A percentile compares a stretch with the other conserved stretches of the same genome.
Conservation (phyloP, 1,139 yeast genomes). For the Geotrichum citri-aurantii region DNA sequence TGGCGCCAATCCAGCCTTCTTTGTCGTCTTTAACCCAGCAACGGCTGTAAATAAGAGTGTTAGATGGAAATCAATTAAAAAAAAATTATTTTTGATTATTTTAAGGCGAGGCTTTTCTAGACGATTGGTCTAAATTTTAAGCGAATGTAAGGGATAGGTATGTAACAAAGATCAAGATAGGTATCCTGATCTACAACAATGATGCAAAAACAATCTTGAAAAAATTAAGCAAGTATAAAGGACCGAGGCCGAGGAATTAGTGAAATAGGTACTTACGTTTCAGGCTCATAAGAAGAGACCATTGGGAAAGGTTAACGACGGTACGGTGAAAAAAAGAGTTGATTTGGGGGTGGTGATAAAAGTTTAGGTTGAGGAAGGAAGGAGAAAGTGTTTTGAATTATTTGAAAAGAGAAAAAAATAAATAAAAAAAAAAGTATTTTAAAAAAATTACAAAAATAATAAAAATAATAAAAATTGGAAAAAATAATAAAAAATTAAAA, state of each 20-base stretch:
- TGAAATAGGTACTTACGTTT: slow-evolving; percentile 13
- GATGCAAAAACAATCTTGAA: too few species aligned
- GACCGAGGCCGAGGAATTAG: background rate
- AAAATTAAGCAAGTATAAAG: background rate
- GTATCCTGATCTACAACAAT: background rate
- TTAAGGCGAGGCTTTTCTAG: background rate
- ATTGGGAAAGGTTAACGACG: slow-evolving; percentile 5
- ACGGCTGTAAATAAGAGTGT: slow-evolving; percentile 41
- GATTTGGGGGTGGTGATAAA: background rate
- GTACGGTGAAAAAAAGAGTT: background rate
- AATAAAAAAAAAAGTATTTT: too few species aligned
- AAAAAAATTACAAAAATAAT: too few species aligned
- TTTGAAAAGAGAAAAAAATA: background rate
- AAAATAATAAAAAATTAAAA: too few species aligned
- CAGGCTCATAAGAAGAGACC: slow-evolving; percentile 18
- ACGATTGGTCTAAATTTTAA: background rate
- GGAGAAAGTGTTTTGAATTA: background rate
- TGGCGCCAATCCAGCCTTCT: slow-evolving; percentile 90
- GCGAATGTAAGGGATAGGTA: background rate
- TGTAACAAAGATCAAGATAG: background rate
- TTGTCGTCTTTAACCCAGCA: slow-evolving; percentile 93
- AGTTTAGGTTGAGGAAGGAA: background rate
- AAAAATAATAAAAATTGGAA: too few species aligned
- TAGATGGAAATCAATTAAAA: background rate
- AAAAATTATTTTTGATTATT: background rate